Conservation (phyloP, 2,329 filamentous ascomycete genomes). For the Sarocladium kiliense region DNA sequence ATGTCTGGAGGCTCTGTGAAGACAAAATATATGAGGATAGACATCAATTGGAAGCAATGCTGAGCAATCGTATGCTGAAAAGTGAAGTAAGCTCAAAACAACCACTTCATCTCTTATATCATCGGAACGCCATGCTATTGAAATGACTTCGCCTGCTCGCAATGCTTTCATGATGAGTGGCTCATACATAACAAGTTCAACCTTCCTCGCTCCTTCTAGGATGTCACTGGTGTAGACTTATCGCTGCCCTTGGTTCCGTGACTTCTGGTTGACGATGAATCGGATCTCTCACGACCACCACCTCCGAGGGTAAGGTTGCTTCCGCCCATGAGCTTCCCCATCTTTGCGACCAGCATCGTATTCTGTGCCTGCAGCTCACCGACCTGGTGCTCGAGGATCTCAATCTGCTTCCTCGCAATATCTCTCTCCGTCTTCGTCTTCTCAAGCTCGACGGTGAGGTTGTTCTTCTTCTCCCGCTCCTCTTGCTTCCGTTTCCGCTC, state of each 20-base stretch:
- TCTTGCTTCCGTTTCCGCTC: slow-evolving; percentile 42
- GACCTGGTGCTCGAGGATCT: slow-evolving; percentile 49
- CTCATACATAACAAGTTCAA: background rate
- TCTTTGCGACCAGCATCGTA: slow-evolving; percentile 48
- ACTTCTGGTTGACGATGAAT: slow-evolving; percentile 29
- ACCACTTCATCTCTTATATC: background rate
- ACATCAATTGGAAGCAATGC: background rate
- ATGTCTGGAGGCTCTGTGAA: background rate
- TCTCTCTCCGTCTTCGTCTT: slow-evolving; percentile 45
- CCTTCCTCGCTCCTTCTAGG: background rate
- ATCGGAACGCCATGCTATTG: slow-evolving; percentile 2
- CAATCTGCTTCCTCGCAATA: slow-evolving; percentile 45
- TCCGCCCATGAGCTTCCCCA: slow-evolving; percentile 34
- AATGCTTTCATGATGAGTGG: background rate
- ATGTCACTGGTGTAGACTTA: background rate
- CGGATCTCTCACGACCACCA: slow-evolving; percentile 15
- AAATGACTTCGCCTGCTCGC: background rate
- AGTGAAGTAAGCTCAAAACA: slow-evolving; percentile 1
- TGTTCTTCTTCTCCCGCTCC: slow-evolving; percentile 49
- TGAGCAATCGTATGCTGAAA: background rate
- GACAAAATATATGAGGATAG: background rate
- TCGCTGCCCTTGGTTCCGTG: slow-evolving; percentile 1
- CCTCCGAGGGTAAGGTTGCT: background rate
- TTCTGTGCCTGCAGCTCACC: slow-evolving; percentile 56
- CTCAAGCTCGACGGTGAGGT: slow-evolving; percentile 48